phyloP scores from a whole-genome alignment of 2,329 filamentous ascomycete species.

The Uncinocarpus reesii region DNA sequence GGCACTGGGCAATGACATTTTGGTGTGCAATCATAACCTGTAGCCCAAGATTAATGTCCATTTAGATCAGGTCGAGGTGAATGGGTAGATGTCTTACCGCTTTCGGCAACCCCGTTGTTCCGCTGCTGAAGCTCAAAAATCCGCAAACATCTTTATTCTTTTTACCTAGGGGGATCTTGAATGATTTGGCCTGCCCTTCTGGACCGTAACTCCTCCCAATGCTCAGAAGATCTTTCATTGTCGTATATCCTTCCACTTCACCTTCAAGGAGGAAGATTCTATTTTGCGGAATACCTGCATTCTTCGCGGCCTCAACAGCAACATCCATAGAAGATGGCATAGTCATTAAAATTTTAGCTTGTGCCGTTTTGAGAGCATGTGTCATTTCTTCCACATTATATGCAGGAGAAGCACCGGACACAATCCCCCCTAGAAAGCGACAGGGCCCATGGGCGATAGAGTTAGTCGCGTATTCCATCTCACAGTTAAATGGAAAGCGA shows the following conservation, averaged over 20 bases:
- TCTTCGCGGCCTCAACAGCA: conserved; percentile 44
- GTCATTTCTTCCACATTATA: conserved; percentile 60
- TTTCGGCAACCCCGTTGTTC: conserved; percentile 43
- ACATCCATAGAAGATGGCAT: conserved; percentile 46
- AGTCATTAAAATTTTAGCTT: conserved; percentile 50
- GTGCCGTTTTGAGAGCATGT: conserved; percentile 50
- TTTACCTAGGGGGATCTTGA: conserved; percentile 43
- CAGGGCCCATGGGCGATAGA: background rate
- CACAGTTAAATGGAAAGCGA: background rate
- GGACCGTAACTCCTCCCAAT: conserved; percentile 31
- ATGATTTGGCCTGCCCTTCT: conserved; percentile 38
- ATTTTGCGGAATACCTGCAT: conserved; percentile 44
- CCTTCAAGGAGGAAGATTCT: conserved; percentile 51
- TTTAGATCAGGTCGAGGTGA: background rate
- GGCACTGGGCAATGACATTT: conserved; percentile 50
- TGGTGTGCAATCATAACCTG: conserved; percentile 45
- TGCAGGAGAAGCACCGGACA: conserved; percentile 53
- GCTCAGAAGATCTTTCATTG: conserved; percentile 26
- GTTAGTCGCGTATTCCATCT: background rate
- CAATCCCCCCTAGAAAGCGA: conserved; percentile 36
- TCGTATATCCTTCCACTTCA: conserved; percentile 41
- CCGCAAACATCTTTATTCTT: conserved; percentile 48
- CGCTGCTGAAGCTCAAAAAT: conserved; percentile 43
- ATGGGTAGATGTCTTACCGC: conserved; percentile 25
- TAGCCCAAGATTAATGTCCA: background rate